phyloP scores from a whole-genome alignment of 345 rosid genomes.

The Cardamine chenopodiifolia region DNA sequence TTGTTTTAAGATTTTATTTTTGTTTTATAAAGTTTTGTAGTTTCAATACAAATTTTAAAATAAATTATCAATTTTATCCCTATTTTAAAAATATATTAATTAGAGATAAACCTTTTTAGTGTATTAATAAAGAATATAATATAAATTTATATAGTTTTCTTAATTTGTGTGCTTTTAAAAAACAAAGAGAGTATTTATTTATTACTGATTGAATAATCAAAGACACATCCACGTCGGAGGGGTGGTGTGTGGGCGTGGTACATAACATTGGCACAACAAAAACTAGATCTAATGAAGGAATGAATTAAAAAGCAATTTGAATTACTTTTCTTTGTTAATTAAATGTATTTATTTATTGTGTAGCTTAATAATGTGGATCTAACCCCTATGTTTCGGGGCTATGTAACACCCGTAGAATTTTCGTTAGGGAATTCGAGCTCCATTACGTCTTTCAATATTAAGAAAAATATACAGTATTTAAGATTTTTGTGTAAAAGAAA shows the following conservation, averaged over 20 bases:
- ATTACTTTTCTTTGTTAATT: background rate
- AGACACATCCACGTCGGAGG: background rate
- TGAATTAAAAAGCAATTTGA: background rate
- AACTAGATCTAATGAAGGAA: background rate
- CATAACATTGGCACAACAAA: background rate
- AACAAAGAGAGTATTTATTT: too few species aligned
- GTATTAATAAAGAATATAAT: too few species aligned
- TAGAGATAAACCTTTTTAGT: too few species aligned
- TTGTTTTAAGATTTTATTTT: too few species aligned
- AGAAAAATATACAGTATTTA: background rate
- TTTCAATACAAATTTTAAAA: too few species aligned
- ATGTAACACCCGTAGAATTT: constrained; percentile 26
- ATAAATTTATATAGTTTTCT: too few species aligned
- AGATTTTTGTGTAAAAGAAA: background rate
- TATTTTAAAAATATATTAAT: too few species aligned
- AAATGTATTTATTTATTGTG: background rate
- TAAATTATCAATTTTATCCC: too few species aligned
- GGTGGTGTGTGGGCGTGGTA: background rate
- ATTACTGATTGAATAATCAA: background rate
- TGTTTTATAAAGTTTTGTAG: too few species aligned
- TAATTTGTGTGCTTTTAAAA: too few species aligned
- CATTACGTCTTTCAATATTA: background rate
- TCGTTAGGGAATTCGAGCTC: background rate
- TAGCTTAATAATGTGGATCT: constrained; percentile 11
- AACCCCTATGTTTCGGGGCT: constrained; percentile 21